Conservation (phyloP, 495 filamentous ascomycete species). For the Elasticomyces elasticus region DNA sequence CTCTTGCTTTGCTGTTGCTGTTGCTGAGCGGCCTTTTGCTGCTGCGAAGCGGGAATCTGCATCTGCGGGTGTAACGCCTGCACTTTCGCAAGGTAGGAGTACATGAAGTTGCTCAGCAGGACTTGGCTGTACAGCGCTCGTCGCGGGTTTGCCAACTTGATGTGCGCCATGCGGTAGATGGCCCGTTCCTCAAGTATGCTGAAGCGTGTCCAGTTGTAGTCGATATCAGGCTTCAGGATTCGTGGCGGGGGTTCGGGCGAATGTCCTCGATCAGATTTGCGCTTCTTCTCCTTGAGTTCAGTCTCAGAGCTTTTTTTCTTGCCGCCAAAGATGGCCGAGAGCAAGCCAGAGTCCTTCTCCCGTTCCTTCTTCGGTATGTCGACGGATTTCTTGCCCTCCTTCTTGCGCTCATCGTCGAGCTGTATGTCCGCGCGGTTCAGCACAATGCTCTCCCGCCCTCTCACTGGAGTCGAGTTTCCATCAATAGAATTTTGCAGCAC, state of each 20-base stretch:
- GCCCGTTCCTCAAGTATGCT: slow-evolving; percentile 91
- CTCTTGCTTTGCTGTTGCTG: slow-evolving; percentile 31
- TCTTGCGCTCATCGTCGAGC: slow-evolving; percentile 74
- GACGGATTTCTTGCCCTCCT: slow-evolving; percentile 57
- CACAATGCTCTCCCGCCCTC: slow-evolving; percentile 73
- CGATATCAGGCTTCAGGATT: slow-evolving; percentile 69
- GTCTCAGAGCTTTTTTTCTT: slow-evolving; percentile 71
- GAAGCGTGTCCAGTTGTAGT: slow-evolving; percentile 94
- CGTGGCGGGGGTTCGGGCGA: slow-evolving; percentile 68
- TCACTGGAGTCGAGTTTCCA: slow-evolving; percentile 28
- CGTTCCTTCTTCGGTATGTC: slow-evolving; percentile 86
- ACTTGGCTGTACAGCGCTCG: slow-evolving; percentile 91
- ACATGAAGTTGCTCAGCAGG: slow-evolving; percentile 99
- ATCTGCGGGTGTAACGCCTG: slow-evolving; percentile 96
- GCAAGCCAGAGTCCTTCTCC: slow-evolving; percentile 70
- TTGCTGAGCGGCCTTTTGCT: slow-evolving; percentile 48
- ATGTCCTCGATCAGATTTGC: slow-evolving; percentile 55
- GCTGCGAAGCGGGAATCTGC: slow-evolving; percentile 52
- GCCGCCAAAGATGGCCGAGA: slow-evolving; percentile 80
- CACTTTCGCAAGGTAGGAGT: slow-evolving; percentile 96
- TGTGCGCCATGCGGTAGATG: slow-evolving; percentile 97
- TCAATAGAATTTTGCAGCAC: slow-evolving; percentile 74
- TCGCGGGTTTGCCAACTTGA: slow-evolving; percentile 94
- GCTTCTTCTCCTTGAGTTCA: slow-evolving; percentile 55
- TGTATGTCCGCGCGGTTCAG: slow-evolving; percentile 67